Conservation (phyloP, 2,329 filamentous ascomycete genomes). For the Botrytis cinerea region DNA sequence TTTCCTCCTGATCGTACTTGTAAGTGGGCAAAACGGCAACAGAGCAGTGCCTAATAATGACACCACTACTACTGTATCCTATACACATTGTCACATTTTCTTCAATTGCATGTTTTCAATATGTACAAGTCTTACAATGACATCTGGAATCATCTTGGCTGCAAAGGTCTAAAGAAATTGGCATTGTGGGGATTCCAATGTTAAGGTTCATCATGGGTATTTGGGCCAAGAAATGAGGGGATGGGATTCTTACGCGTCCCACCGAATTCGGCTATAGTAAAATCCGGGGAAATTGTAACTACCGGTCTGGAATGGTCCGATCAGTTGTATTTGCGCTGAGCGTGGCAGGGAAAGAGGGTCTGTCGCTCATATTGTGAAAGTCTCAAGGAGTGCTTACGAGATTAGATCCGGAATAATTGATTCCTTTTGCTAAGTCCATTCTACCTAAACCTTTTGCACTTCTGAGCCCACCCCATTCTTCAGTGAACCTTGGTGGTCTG, state of each 20-base stretch:
- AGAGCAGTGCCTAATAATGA: background rate
- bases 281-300: slow-evolving; percentile 17
- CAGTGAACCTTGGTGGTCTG: background rate
- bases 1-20: background rate
- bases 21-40: background rate
- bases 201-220: background rate
- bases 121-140: background rate
- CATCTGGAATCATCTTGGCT: background rate
- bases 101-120: background rate
- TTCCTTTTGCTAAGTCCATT: background rate
- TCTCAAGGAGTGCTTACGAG: background rate
- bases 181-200: slow-evolving; percentile 9
- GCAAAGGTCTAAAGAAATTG: background rate
- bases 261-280: background rate
- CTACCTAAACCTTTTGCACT: background rate
- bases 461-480: background rate
- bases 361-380: background rate
- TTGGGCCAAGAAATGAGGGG: background rate
- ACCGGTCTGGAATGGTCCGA: background rate
- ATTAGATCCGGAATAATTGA: slow-evolving; percentile 9
- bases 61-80: background rate
- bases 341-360: background rate
- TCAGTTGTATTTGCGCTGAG: background rate
- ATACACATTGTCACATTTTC: background rate
- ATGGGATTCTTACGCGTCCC: background rate